phyloP scores from a whole-genome alignment of 2,329 filamentous ascomycete species.

The Botryotinia calthae region DNA sequence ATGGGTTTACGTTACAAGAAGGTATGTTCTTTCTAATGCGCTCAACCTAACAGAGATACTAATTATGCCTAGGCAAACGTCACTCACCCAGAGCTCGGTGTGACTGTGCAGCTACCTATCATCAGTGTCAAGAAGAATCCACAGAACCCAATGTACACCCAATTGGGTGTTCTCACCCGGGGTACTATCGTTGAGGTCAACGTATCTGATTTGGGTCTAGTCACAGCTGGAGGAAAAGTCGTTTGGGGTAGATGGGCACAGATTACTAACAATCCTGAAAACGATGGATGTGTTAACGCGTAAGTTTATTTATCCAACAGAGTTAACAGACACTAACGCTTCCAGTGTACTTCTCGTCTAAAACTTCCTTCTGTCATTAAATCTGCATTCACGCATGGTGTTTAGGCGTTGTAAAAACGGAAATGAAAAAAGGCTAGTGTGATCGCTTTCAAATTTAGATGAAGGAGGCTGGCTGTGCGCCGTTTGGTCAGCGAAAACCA shows the following conservation, averaged over 20 bases:
- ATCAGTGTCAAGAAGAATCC: constrained; percentile 77
- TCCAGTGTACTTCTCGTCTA: constrained; percentile 32
- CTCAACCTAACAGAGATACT: background rate
- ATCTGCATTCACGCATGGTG: constrained; percentile 20
- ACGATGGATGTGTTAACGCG: constrained; percentile 31
- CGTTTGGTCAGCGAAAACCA: background rate
- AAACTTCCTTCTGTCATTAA: constrained; percentile 7
- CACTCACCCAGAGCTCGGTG: constrained; percentile 71
- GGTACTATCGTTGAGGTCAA: constrained; percentile 89
- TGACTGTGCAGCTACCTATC: constrained; percentile 85
- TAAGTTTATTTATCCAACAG: constrained; percentile 18
- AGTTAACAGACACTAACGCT: background rate
- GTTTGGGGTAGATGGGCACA: constrained; percentile 87
- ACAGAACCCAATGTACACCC: constrained; percentile 86
- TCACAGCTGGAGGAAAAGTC: constrained; percentile 88
- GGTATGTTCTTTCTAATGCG: constrained; percentile 35
- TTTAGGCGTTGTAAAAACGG: constrained; percentile 20
- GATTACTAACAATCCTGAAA: constrained; percentile 46
- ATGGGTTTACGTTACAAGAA: constrained; percentile 81
- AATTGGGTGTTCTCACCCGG: constrained; percentile 85
- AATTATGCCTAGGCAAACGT: constrained; percentile 51
- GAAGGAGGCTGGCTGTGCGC: background rate
- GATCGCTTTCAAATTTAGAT: background rate
- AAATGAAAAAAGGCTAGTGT: constrained; percentile 3
- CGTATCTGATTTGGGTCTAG: constrained; percentile 84